Percentiles rank a stretch among this genome's conserved stretches.
These are phyloP conservation scores for Cryptococcus hybrid DNA, from an alignment of 1,284 basidiomycete genomes.

Conservation along the genomic window DNA sequence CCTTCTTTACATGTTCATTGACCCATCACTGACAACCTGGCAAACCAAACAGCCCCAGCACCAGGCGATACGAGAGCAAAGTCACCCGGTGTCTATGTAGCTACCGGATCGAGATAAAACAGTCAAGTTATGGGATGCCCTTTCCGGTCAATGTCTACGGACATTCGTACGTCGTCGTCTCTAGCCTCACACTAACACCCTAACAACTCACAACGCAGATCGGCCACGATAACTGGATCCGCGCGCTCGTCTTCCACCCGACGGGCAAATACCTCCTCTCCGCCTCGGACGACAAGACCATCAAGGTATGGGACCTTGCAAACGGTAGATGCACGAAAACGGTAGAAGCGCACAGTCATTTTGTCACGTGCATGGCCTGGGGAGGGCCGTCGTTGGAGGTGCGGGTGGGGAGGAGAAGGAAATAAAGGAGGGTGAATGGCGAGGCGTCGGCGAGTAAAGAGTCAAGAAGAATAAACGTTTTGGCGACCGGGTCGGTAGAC, in stretches of 20 bases:
- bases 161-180: conserved; percentile 56
- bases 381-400: conserved; percentile 57
- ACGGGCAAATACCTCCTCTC: conserved; percentile 82
- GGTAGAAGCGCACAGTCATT: conserved; percentile 81
- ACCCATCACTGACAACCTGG: too few relatives aligned
- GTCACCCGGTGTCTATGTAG: conserved; percentile 60
- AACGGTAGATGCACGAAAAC: conserved; percentile 75
- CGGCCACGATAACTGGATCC: conserved; percentile 82
- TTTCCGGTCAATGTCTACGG: conserved; percentile 70
- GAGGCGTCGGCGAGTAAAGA: conserved; percentile 7
- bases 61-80: conserved; percentile 46
- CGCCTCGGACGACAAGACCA: conserved; percentile 85
- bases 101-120: conserved; percentile 85
- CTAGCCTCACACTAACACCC: too few relatives aligned
- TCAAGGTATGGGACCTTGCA: conserved; percentile 81
- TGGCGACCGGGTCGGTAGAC: conserved; percentile 71
- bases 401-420: conserved; percentile 54
- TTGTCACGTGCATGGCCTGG: conserved; percentile 79
- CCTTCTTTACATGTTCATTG: neutral
- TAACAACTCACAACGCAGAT: conserved; percentile 52
- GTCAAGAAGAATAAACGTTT: conserved; percentile 2
- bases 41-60: conserved; percentile 1
- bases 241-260: conserved; percentile 78
- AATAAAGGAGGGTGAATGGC: conserved; percentile 5
- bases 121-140: conserved; percentile 81